These are phyloP conservation scores for Echium plantagineum DNA, from an alignment of 257 asterid species.

Conservation along the genomic window DNA sequence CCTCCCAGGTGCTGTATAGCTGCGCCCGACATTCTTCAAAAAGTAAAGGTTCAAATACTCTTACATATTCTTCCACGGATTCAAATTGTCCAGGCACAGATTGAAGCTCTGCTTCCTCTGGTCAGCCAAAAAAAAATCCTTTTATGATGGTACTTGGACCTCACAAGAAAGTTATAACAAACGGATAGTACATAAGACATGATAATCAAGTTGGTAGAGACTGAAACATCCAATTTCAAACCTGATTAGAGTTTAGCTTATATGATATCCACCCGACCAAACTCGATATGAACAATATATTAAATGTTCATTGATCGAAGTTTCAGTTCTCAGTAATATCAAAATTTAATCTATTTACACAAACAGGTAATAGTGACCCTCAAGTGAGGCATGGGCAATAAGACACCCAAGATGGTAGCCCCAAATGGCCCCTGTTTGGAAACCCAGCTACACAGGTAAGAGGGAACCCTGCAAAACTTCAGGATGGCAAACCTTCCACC, in stretches of 20 bases:
- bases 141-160: conserved; percentile 2
- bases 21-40: conserved; percentile 98
- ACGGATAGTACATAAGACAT: background rate
- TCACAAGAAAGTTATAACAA: background rate
- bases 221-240: background rate
- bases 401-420: background rate
- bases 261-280: background rate
- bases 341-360: too few species aligned
- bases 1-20: too few species aligned
- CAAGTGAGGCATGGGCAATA: background rate
- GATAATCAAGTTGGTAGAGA: background rate
- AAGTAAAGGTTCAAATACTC: too few species aligned
- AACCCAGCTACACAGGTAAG: background rate
- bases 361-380: background rate
- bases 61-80: conserved; percentile 89
- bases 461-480: conserved; percentile 6
- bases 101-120: conserved; percentile 96
- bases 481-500: conserved; percentile 28
- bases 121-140: conserved; percentile 9
- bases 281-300: background rate
- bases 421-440: background rate
- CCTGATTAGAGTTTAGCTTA: background rate
- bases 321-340: background rate
- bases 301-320: background rate
- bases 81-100: conserved; percentile 86